Evolutionary conservation across 1,139 yeast genomes (phyloP).

Genomic region (Kodamaea derodonti): DNA sequence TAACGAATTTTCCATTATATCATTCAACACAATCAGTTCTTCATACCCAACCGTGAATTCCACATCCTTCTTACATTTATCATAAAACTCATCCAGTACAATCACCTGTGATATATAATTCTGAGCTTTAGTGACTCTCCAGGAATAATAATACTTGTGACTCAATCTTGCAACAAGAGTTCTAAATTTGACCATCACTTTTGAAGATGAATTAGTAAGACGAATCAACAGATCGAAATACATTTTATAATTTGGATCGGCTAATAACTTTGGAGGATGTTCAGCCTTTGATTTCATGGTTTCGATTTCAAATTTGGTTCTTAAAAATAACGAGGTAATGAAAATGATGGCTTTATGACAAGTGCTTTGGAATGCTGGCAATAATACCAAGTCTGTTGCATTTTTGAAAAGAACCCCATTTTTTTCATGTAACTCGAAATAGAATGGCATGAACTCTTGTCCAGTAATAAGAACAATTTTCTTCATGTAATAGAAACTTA

Average conservation of each 20-base stretch:
- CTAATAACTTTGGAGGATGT: conserved; percentile 7
- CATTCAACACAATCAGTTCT: conserved; percentile 5
- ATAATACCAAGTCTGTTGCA: conserved; percentile 34
- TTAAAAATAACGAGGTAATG: conserved; percentile 20
- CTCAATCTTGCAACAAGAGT: conserved; percentile 17
- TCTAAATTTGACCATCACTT: conserved; percentile 7
- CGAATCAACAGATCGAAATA: conserved; percentile 7
- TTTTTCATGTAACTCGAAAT: conserved; percentile 30
- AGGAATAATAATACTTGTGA: conserved; percentile 46
- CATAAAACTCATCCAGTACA: conserved; percentile 9
- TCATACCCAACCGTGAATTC: conserved; percentile 4
- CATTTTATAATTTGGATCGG: conserved; percentile 6
- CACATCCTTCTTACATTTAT: conserved; percentile 4
- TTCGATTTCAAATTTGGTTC: conserved; percentile 13
- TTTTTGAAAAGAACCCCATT: conserved; percentile 21
- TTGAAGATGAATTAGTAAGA: conserved; percentile 5
- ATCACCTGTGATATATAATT: conserved; percentile 9
- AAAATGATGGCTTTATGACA: conserved; percentile 37
- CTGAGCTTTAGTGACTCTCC: conserved; percentile 48
- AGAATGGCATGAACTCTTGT: conserved; percentile 38
- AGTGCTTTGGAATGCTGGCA: conserved; percentile 39
- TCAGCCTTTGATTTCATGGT: conserved; percentile 7
- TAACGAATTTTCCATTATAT: conserved; percentile 9
- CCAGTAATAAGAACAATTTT: conserved; percentile 28
- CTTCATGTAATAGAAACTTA: conserved; percentile 34